A percentile compares a stretch with the other conserved stretches of the same genome.
Conservation (phyloP, 1,139 yeast species). For the Blastobotrys petasosporus region DNA sequence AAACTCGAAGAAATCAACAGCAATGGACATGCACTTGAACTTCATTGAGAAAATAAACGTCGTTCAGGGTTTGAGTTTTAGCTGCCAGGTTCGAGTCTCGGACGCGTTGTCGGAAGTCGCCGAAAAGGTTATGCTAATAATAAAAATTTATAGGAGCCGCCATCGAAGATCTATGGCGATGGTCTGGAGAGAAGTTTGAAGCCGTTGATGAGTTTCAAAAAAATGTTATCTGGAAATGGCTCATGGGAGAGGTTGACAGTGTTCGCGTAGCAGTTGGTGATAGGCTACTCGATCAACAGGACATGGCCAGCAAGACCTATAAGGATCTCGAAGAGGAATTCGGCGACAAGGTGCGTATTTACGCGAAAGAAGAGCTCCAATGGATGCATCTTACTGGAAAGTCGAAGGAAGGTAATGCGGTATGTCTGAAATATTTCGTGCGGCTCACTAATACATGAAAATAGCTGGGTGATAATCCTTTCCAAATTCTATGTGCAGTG, state of each 20-base stretch:
- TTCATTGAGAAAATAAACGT: background rate
- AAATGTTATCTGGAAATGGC: constrained; percentile 30
- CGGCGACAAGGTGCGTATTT: constrained; percentile 25
- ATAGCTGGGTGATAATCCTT: constrained; percentile 33
- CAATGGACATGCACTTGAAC: too few species aligned
- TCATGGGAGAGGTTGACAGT: constrained; percentile 22
- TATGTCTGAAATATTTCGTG: constrained; percentile 6
- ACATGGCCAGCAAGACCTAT: constrained; percentile 14
- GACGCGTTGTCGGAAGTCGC: constrained; percentile 3
- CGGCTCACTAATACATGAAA: constrained; percentile 1
- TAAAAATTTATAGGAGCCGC: constrained; percentile 24
- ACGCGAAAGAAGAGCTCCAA: constrained; percentile 32
- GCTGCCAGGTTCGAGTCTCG: constrained; percentile 3
- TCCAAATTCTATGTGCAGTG: constrained; percentile 34
- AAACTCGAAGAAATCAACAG: too few species aligned
- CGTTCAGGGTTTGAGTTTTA: constrained; percentile 11
- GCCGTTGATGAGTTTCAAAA: constrained; percentile 26
- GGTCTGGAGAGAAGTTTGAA: constrained; percentile 20
- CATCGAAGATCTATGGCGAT: constrained; percentile 28
- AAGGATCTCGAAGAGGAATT: constrained; percentile 17
- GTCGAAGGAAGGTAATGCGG: constrained; percentile 27
- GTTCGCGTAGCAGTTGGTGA: constrained; percentile 21
- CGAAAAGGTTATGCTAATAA: background rate
- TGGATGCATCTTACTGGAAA: constrained; percentile 35
- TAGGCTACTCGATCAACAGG: constrained; percentile 14